Evolutionary conservation across 768 basidiomycete species (phyloP), one percentile per base, ranked within the genome.

Genomic region (Lactarius akahatsu): DNA sequence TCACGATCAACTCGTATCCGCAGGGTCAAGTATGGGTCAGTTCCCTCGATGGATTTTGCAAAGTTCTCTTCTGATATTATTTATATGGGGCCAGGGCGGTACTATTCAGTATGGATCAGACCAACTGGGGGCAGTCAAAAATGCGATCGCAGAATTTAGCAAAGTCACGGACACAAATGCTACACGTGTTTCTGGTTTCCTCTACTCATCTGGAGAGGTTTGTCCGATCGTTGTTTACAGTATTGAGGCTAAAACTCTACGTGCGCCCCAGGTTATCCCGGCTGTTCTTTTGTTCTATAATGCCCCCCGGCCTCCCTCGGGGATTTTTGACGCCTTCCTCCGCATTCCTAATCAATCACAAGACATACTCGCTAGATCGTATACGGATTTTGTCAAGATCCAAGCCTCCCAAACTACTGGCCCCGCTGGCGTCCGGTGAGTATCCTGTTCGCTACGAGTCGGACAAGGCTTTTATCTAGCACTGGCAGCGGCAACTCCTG

Each of bases 271-370:
- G 34, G 61, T 41, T 20, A 2, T 40, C n/a, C 5, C 28, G 18
- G 23, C 18, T 32, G 26, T 43, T 1, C 1, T 10, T 43, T 0
- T 86, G 23, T 87, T 86, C 73, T 86, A 87, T 69, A 81, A 86
- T 69, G 82, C 69, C 0, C 84, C 84, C 18, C 76, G 67, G 0
- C 78, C 78, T 2, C 82, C 81, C 0, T 58, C 72, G 0, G 82
- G 80, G 20, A 77, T 81, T 41, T 85, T 83, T 62, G 82, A 84
- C 59, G 76, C 74, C 10, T 82, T 83, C 70, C 67, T 82, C 23
- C 72, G 74, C 2, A 79, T 83, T 36, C 78, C 78, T 8, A 61
- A 69, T 16, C 36, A 81, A 34, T 16, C 34, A 2, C 30, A 18
- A 26, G 28, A 34, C 28, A 34, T 30, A 28, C 6, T 0, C 18